Evolutionary conservation across 257 asterid genomes (phyloP).

Genomic region (Handroanthus guayacan): DNA sequence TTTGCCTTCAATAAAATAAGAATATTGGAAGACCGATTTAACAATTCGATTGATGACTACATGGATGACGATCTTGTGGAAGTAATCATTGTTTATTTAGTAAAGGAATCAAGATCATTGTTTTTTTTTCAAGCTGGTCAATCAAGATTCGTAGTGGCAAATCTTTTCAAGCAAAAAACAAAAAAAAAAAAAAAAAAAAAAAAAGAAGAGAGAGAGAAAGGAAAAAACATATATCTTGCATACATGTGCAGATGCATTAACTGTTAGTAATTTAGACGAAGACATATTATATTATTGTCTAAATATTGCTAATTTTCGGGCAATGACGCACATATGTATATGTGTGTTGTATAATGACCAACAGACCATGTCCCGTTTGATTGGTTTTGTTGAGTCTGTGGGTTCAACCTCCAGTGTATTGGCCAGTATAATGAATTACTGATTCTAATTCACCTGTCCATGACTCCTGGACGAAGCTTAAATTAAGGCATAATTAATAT

Average conservation of each 20-base stretch:
- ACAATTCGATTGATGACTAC: constrained; percentile 36
- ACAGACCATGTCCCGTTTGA: too few relatives aligned
- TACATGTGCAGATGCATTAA: constrained; percentile 17
- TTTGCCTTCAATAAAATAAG: too few relatives aligned
- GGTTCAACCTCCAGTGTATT: neutral
- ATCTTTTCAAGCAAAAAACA: neutral
- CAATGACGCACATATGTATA: constrained; percentile 30
- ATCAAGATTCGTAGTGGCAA: constrained; percentile 36
- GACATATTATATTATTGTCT: neutral
- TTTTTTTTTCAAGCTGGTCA: neutral
- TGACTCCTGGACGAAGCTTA: neutral
- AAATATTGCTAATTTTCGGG: constrained; percentile 20
- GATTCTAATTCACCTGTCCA: neutral
- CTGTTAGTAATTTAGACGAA: neutral
- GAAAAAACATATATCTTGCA: neutral
- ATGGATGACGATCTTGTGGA: constrained; percentile 37
- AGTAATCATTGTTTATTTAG: neutral
- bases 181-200: too few relatives aligned
- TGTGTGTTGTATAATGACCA: too few relatives aligned
- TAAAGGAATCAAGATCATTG: constrained; percentile 22
- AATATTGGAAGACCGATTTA: neutral
- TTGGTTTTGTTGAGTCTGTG: neutral
- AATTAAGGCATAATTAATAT: too few relatives aligned
- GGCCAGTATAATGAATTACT: neutral
- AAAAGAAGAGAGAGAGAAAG: too few relatives aligned